Conservation (phyloP, 371 early-diverging fungal genomes). For the Mucor racemosus region DNA sequence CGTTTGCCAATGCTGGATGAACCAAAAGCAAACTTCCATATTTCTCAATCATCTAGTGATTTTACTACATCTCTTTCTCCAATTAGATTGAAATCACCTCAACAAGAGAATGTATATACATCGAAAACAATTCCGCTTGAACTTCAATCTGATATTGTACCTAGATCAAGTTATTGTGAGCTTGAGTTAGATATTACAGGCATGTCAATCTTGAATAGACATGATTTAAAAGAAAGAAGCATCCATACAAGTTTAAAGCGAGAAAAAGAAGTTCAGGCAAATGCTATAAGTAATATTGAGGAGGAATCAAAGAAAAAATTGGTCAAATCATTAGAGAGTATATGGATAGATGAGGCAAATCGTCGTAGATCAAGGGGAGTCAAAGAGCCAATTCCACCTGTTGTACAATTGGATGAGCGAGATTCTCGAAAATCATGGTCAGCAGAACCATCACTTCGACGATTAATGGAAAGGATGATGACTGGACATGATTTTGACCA, state of each 20-base stretch:
- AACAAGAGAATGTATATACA: constrained; percentile 24
- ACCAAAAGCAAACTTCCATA: constrained; percentile 22
- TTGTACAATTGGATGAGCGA: constrained; percentile 22
- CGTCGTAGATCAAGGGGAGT: constrained; percentile 25
- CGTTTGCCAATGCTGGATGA: constrained; percentile 45
- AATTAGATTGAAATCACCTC: not conserved
- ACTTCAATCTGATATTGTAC: constrained; percentile 24
- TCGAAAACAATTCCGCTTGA: constrained; percentile 27
- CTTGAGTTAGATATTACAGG: constrained; percentile 76
- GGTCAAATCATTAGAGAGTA: constrained; percentile 59
- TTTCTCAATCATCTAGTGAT: constrained; percentile 14
- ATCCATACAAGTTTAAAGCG: constrained; percentile 40
- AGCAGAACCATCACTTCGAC: constrained; percentile 23
- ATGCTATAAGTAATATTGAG: constrained; percentile 4
- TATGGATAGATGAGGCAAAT: constrained; percentile 60
- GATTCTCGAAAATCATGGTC: constrained; percentile 23
- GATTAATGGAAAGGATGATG: constrained; percentile 22
- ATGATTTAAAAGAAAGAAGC: constrained; percentile 58
- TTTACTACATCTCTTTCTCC: not conserved
- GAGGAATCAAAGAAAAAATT: constrained; percentile 35
- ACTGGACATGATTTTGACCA: not conserved
- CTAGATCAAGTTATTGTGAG: constrained; percentile 71
- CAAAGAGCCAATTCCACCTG: constrained; percentile 18
- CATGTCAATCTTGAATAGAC: constrained; percentile 73
- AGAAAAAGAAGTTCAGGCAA: constrained; percentile 9